A percentile compares a stretch with the other conserved stretches of the same genome.
These are phyloP conservation scores for Glebionis coronaria DNA, from an alignment of 129 eudicot genomes.

Conservation along the genomic window DNA sequence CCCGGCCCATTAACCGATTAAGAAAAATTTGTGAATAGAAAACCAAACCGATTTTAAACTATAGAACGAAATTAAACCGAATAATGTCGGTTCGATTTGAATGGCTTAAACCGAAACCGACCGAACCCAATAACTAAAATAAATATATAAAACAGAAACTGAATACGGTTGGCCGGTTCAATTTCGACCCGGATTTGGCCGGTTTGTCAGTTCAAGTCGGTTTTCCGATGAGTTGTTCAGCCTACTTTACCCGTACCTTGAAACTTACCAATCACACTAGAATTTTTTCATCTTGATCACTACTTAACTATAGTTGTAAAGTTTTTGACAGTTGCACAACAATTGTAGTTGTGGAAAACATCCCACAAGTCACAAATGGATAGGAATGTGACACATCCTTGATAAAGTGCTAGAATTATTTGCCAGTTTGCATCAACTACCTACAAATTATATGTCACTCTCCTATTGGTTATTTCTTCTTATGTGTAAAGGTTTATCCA, in stretches of 20 bases:
- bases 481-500: constrained; percentile 48
- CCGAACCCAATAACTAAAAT: too few species aligned
- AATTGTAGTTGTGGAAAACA: constrained; percentile 23
- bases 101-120: too few species aligned
- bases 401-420: constrained; percentile 24
- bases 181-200: too few species aligned
- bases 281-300: constrained; percentile 2
- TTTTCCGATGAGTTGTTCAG: too few species aligned
- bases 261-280: constrained; percentile 13
- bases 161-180: too few species aligned
- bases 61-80: too few species aligned
- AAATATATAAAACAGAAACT: too few species aligned
- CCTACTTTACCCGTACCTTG: constrained; percentile 21
- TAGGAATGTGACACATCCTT: constrained; percentile 43
- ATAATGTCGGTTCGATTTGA: too few species aligned
- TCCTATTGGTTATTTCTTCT: constrained; percentile 22
- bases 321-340: constrained; percentile 33
- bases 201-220: too few species aligned
- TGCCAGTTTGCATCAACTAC: constrained; percentile 23
- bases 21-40: too few species aligned
- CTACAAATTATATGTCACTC: constrained; percentile 24
- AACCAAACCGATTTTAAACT: too few species aligned
- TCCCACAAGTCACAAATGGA: constrained; percentile 41
- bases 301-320: constrained; percentile 13
- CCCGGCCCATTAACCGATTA: too few species aligned